Evolutionary conservation across 805 yeast species (phyloP), one percentile per base, ranked within the genome.

Genomic region (Saccharomycopsis synnaedendra): DNA sequence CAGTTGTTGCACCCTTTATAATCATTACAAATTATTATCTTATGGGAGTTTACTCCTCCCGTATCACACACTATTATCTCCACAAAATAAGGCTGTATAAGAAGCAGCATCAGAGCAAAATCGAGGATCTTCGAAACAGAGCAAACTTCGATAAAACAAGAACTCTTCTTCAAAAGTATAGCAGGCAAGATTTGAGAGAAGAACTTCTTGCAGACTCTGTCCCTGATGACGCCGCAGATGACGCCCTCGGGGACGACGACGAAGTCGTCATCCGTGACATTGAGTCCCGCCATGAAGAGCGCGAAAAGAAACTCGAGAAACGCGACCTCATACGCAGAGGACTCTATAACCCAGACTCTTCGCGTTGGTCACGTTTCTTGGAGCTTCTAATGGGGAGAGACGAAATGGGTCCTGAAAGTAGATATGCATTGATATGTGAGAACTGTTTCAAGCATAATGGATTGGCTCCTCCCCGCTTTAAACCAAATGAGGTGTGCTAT

Each of bases 401-500:
- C 51, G 74, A 70, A 48, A 57, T 65, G 4, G 57, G 64, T 36
- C 43, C 51, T n/a, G 71, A 66, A 42, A 61, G 58, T 44, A 54
- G 74, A 30, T 71, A 60, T 49, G 76, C 75, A 1, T 61, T 71
- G 49, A 70, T 71, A 28, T 71, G 76, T 51, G 57, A 56, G 41
- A 58, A 61, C 29, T 71, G 76, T 49, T 67, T 59, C 47, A 59
- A 64, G 4, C 75, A 71, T 56, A 70, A 70, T 52, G 76, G 76
- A 2, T 59, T 71, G 48, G 75, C 75, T 0, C 71, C 73, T 5
- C 76, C 75, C 9, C 65, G 66, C 42, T 60, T 63, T 42, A 53
- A 57, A 9, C 75, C 75, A 0, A 44, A 49, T 10, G 49, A 53
- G n/a, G 63, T 70, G 7, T 59, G 58, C 46, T 71, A 62, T 50